Evolutionary conservation across 1,284 basidiomycete genomes (phyloP), one percentile per base, ranked within the genome.

Genomic region (Tilletiaria anomala): DNA sequence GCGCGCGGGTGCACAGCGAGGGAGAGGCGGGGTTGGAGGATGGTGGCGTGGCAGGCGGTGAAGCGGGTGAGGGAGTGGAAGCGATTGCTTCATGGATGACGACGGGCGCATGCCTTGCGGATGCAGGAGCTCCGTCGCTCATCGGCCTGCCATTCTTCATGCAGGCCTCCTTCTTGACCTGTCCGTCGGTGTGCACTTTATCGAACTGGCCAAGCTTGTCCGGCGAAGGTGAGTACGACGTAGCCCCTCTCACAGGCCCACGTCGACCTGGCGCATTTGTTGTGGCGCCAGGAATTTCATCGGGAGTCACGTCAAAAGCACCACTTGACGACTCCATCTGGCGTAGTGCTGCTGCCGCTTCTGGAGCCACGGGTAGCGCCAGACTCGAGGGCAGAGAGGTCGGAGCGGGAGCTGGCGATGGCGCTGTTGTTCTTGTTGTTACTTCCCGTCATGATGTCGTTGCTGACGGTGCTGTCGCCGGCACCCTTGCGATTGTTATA

Each of bases 241-340:
- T 47, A 40, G 48, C 52, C 54, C 48, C 54, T 57, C 54, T 57
- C 54, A 57, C 54, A 57, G 54, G 52, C 45, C 45, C 47, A 43
- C 48, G 51, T 45, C 54, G 54, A 57, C 54, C 54, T 54, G 52
- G 47, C 33, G 8, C 34, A 29, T 29, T 8, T 8, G 26, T 29
- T 12, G 37, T 36, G 35, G 43, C 39, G 50, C 50, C 54, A 54
- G 54, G 54, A 50, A 57, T 57, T 57, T 57, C 52, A 47, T 50
- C 44, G 46, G 50, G 49, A 36, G 50, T 44, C 29, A 14, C 14
- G 36, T 31, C 51, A 55, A 48, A 48, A 42, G 51, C 53, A 55
- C 53, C 53, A 55, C 48, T 52, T 55, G 43, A 55, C 53, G 46
- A 53, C 51, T 39, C 51, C 44, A 51, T 48, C 45, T 46, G 52